phyloP scores from a whole-genome alignment of 495 filamentous ascomycete genomes.

The Neurospora sp. region DNA sequence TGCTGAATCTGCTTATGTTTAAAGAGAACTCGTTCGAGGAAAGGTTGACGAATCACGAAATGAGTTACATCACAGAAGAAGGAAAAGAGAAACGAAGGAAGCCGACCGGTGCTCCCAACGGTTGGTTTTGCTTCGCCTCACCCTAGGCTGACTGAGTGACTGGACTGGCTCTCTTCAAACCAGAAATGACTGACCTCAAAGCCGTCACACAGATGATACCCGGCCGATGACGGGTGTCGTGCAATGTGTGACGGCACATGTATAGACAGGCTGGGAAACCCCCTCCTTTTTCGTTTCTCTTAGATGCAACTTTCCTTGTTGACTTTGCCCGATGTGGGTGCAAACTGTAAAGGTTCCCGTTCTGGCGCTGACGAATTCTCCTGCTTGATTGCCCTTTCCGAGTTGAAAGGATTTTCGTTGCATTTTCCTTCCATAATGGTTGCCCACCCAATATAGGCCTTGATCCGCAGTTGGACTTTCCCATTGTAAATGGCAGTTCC shows the following conservation, averaged over 20 bases:
- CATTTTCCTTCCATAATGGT: background rate
- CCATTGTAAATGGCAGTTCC: background rate
- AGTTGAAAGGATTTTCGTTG: background rate
- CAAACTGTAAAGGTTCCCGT: background rate
- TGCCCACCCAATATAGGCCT: background rate
- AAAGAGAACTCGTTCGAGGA: background rate
- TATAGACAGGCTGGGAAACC: background rate
- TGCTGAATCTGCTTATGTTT: background rate
- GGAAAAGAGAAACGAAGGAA: background rate
- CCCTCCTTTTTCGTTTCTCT: background rate
- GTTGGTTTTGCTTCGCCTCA: background rate
- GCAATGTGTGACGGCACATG: conserved; percentile 16
- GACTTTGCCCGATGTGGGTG: background rate
- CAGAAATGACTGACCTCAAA: background rate
- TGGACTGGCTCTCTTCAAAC: background rate
- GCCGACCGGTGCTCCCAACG: background rate
- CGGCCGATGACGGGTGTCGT: conserved; percentile 18
- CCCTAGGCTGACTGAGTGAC: background rate
- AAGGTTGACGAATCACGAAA: background rate
- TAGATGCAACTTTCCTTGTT: background rate
- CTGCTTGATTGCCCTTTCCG: background rate
- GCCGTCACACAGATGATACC: conserved; percentile 9
- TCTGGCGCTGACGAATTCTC: background rate
- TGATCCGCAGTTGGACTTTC: background rate
- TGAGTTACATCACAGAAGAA: background rate